Conservation (phyloP, 345 rosid species). For the Lepidium africanum region DNA sequence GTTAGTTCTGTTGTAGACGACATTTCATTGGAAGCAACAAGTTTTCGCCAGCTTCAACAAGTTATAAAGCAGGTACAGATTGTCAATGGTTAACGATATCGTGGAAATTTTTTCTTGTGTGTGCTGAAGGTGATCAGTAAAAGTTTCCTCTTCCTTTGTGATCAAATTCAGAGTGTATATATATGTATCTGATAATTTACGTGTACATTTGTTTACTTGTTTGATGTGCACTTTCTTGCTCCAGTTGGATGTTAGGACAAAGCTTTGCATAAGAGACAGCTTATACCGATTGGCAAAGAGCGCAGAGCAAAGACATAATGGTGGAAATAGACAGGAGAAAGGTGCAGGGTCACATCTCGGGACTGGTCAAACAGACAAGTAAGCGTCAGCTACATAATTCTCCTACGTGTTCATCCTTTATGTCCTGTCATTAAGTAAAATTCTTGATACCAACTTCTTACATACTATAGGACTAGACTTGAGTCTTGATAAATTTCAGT, state of each 20-base stretch:
- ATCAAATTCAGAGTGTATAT: background rate
- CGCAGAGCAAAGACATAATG: conserved; percentile 73
- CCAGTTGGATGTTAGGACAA: conserved; percentile 87
- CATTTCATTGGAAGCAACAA: conserved; percentile 66
- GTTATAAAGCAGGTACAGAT: conserved; percentile 62
- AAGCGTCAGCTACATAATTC: conserved; percentile 18
- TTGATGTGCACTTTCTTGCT: conserved; percentile 6
- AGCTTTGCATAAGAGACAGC: conserved; percentile 88
- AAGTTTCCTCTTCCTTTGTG: background rate
- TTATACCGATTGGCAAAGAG: conserved; percentile 87
- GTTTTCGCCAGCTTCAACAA: conserved; percentile 80
- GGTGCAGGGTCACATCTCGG: conserved; percentile 28
- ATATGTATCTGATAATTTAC: too few relatives aligned
- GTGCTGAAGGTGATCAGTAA: background rate
- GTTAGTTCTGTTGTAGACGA: conserved; percentile 58
- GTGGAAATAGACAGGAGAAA: conserved; percentile 34
- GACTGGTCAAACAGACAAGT: conserved; percentile 63
- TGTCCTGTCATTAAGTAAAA: background rate
- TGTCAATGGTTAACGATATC: background rate
- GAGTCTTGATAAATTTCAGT: background rate
- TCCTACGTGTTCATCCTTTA: background rate
- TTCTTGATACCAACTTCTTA: background rate
- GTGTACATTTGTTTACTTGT: background rate
- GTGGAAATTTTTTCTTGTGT: too few relatives aligned
- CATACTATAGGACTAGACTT: background rate